Evolutionary conservation across 495 filamentous ascomycete genomes (phyloP), one percentile per base, ranked within the genome.

Genomic region (Penicillium coprophilum): DNA sequence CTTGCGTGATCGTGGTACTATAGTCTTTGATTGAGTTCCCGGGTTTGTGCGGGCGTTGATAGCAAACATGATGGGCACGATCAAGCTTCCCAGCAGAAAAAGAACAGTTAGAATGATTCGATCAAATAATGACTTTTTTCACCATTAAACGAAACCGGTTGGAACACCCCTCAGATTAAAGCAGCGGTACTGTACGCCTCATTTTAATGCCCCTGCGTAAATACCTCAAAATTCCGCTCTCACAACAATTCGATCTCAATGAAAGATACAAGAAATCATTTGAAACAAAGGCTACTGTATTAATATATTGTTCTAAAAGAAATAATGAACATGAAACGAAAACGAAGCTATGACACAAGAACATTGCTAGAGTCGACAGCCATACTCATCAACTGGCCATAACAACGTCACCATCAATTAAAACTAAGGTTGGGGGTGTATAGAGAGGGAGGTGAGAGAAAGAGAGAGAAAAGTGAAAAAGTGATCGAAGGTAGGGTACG

Each of bases 131-230:
- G 47, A 20, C 47, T 50, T 24, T 50, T 10, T 38, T 50, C 31
- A 36, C 47, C 20, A 50, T 50, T 17, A 50, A 50, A 38, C 47
- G 31, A 50, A 50, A 50, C 47, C 15, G 38, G 31, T 23, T 50
- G 47, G 47, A 50, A 50, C 47, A 50, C 47, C 47, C 30, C 23
- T 34, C 6, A 50, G 21, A 31, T 34, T 50, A 24, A 50, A 50
- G 19, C 31, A 50, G 31, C 47, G 19, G 31, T 31, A 38, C 32
- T 50, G 46, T 34, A 32, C 20, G 46, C 46, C 46, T 50, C 17
- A 50, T 48, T 50, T 50, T 50, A 50, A 50, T 50, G 15, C 31
- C 47, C 47, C 47, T 50, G 28, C 47, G 11, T 24, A 50, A 50
- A 50, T 50, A 31, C 47, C 34, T 38, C 43, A 27, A 45, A 45